Percentiles rank a stretch among this genome's conserved stretches.
These are phyloP conservation scores for Henckelia pumila DNA, from an alignment of 257 asterid species.

Conservation along the genomic window DNA sequence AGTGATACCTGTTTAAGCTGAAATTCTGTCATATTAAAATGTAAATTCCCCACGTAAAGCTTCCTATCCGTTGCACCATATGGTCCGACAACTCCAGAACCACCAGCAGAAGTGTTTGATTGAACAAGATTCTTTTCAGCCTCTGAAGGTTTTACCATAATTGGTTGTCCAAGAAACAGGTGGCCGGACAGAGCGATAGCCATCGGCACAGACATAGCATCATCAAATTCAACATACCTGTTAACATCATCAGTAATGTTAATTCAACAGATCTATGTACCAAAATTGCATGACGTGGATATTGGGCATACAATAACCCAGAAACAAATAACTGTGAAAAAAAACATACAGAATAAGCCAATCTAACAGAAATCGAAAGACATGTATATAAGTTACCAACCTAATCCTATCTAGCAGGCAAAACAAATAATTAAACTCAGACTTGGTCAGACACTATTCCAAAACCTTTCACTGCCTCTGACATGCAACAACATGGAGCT, in stretches of 20 bases:
- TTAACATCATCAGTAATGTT: conserved; percentile 15
- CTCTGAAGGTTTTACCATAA: conserved; percentile 98
- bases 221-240: conserved; percentile 96
- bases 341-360: conserved; percentile 2
- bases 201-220: conserved; percentile 97
- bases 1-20: conserved; percentile 84
- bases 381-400: conserved; percentile 4
- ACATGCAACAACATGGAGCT: background rate
- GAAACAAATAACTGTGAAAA: background rate
- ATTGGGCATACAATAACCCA: background rate
- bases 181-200: conserved; percentile 96
- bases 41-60: conserved; percentile 91
- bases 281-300: conserved; percentile 3
- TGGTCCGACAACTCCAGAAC: conserved; percentile 77
- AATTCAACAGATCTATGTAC: conserved; percentile 5
- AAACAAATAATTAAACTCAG: conserved; percentile 6
- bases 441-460: background rate
- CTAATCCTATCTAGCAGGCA: background rate
- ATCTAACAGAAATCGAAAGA: conserved; percentile 4
- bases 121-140: conserved; percentile 99
- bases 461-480: conserved; percentile 11
- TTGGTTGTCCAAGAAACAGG: conserved; percentile 91
- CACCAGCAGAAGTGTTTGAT: conserved; percentile 67
- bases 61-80: conserved; percentile 91
- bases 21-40: conserved; percentile 89